A percentile compares a stretch with the other conserved stretches of the same genome.
phyloP scores from a whole-genome alignment of 805 yeast genomes.

The Teunomyces pallodes region DNA sequence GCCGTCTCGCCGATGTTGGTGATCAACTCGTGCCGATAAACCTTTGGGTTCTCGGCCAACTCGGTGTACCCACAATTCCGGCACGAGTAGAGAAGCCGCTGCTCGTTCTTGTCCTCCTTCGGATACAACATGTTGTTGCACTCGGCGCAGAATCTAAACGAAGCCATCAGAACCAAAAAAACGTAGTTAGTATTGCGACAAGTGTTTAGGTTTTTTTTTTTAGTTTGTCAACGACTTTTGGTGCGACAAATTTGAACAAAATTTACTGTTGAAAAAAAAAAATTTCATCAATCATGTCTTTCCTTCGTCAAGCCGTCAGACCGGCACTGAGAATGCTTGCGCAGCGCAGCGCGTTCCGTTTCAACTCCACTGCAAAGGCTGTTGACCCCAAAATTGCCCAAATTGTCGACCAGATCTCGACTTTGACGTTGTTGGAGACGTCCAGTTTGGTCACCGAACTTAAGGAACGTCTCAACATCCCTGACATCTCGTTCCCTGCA shows the following conservation, averaged over 20 bases:
- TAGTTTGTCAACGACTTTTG: too few relatives aligned
- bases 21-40: slow-evolving; percentile 88
- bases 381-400: slow-evolving; percentile 85
- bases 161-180: slow-evolving; percentile 51
- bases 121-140: slow-evolving; percentile 99
- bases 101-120: slow-evolving; percentile 82
- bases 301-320: slow-evolving; percentile 39
- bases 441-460: slow-evolving; percentile 80
- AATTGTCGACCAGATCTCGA: slow-evolving; percentile 88
- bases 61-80: slow-evolving; percentile 94
- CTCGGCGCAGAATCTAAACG: slow-evolving; percentile 93
- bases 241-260: background rate
- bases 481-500: slow-evolving; percentile 87
- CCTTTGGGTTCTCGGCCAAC: slow-evolving; percentile 81
- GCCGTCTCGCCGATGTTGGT: slow-evolving; percentile 94
- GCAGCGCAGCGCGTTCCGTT: slow-evolving; percentile 36
- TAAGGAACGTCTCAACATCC: slow-evolving; percentile 80
- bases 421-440: slow-evolving; percentile 89
- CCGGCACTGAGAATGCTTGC: slow-evolving; percentile 33
- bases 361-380: slow-evolving; percentile 43
- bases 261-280: slow-evolving; percentile 2
- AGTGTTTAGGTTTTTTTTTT: background rate
- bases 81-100: slow-evolving; percentile 81
- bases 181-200: background rate
- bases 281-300: slow-evolving; percentile 16